Base-by-base conservation (phyloP, 129 eudicot genomes). In the Heracleum sosnowskyi region DNA sequence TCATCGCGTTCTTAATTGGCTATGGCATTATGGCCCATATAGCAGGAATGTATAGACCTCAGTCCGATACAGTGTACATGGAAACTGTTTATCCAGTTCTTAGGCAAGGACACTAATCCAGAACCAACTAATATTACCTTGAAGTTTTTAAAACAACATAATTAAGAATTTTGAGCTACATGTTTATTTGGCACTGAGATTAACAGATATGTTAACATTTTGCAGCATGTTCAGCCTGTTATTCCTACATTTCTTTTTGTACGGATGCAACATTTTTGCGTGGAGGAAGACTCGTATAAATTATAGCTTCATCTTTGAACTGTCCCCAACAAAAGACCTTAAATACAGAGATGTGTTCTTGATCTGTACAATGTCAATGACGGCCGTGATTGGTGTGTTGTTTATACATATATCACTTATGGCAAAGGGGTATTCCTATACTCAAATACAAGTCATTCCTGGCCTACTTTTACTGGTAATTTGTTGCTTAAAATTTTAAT, bases 71-170 rank as follows among this genome's bases (percentile, higher is more conserved):
- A 49, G 81, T 92, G 69, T 96, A 96, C 93, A 92, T 96, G 99
- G 99, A 92, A 86, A 96, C 99, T 13, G 99, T 96, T 31, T 96
- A 92, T 62, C 99, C 99, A 51, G 86, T 96, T 35, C 91, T 92
- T 49, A 96, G 99, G 97, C 91, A 96, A 81, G 87, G 34, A 28
- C 45, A 15, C 47, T 29, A 80, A 1, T 20, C 24, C 36, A 57
- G 33, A 63, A 47, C 41, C 37, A 73, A 53, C 73, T 66, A 29
- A 62, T 70, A 46, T 70, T 35, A 49, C 15, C 24, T 42, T 44
- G 4, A 77, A 60, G 16, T 44, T 16, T 41, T 2, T 40, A 5
- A 42, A 37, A 74, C 6, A 45, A 22, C 15, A 74, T 4, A 44
- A n/a, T 28, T 33, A 41, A 11, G 22, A 22, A 26, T 1, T 42